These are phyloP conservation scores for Russula olivacea DNA, from an alignment of 768 basidiomycete genomes.

Conservation along the genomic window DNA sequence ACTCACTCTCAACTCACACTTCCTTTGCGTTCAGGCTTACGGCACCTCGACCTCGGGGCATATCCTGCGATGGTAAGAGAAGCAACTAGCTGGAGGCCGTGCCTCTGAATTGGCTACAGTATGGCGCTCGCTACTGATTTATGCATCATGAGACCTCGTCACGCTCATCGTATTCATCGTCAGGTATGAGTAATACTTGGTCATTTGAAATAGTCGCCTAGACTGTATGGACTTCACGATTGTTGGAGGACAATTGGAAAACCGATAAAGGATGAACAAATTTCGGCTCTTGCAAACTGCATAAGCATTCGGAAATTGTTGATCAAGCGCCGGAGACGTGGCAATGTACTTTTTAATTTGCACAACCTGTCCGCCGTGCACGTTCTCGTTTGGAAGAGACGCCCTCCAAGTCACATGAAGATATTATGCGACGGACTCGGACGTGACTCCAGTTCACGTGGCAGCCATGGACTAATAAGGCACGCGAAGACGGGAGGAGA, in stretches of 20 bases:
- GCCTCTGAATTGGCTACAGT: too few species aligned
- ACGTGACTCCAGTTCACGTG: constrained; percentile 1
- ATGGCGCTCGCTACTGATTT: neutral
- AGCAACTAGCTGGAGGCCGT: neutral
- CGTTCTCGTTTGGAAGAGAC: neutral
- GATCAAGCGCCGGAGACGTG: neutral
- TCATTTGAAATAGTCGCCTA: neutral
- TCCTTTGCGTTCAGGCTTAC: neutral
- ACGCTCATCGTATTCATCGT: neutral
- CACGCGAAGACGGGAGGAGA: neutral
- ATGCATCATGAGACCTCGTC: constrained; percentile 5
- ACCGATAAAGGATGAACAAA: neutral
- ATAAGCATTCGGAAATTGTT: neutral
- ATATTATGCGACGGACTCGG: neutral
- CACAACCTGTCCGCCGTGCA: neutral
- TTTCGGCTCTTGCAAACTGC: neutral
- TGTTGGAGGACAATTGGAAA: neutral
- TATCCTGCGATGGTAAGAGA: neutral
- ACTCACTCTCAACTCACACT: neutral
- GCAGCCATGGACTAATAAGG: neutral
- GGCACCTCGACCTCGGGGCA: neutral
- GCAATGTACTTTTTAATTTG: neutral
- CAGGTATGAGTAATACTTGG: neutral
- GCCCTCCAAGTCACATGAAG: neutral
- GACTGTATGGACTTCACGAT: neutral